Conservation (phyloP, 257 asterid genomes). For the Misopates orontium region DNA sequence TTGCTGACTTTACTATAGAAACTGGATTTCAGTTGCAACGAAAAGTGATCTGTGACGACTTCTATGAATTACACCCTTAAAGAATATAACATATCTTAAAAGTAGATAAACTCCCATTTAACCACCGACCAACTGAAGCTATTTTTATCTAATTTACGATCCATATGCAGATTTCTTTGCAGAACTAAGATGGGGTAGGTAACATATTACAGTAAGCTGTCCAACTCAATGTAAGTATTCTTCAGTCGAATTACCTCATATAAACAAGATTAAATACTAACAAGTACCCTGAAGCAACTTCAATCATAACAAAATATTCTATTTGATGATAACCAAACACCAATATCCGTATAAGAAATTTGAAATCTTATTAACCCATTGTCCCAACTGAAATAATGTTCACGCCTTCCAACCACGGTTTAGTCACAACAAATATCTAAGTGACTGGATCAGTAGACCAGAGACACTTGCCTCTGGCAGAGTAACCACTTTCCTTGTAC, state of each 20-base stretch:
- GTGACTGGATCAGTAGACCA: neutral
- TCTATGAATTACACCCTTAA: neutral
- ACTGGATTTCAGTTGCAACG: neutral
- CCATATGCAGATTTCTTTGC: neutral
- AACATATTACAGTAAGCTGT: neutral
- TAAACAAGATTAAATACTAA: neutral
- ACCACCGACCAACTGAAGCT: neutral
- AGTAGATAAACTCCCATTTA: neutral
- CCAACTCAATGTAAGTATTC: neutral
- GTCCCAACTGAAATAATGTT: slow-evolving; percentile 4
- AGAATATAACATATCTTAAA: neutral
- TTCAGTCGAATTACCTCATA: no score
- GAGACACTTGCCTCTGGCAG: neutral
- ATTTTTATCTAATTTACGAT: neutral
- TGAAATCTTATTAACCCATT: neutral
- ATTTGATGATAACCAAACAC: neutral
- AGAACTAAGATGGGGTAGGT: neutral
- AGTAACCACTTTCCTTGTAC: neutral
- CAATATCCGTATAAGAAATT: slow-evolving; percentile 9
- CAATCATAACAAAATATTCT: neutral
- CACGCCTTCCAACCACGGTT: neutral
- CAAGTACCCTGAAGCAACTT: slow-evolving; percentile 2
- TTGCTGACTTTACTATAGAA: slow-evolving; percentile 2
- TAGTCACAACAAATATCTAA: neutral
- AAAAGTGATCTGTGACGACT: neutral